Evolutionary conservation across 2,329 filamentous ascomycete species (phyloP), one percentile per base, ranked within the genome.

Genomic region (Xylaria sp.): DNA sequence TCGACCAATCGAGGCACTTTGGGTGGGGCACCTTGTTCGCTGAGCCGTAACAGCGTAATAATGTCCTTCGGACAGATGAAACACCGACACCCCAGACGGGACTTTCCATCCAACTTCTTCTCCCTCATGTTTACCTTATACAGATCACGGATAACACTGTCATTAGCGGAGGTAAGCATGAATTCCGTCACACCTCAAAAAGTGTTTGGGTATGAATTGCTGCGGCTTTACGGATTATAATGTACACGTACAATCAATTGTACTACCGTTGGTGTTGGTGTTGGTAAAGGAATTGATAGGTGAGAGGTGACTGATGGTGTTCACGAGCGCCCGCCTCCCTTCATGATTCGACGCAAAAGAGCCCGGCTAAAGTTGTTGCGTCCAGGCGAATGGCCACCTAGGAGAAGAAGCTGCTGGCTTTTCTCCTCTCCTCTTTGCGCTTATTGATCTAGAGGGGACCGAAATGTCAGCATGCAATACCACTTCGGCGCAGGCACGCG

Each of bases 371-470:
- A 42, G 11, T 9, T 9, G 37, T 42, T 42, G 8, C 23, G 23
- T 30, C 23, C 23, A 30, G 37, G 8, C 37, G 8, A 34, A 34
- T 10, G 48, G 13, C 5, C 23, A 23, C 10, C 47, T 61, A 63
- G 2, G 51, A 61, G 57, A 58, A 58, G 35, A 57, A 52, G 37
- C 59, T 34, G 11, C 61, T 34, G 8, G 58, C 11, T 52, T 59
- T 63, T 34, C 57, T 61, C 46, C 44, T 62, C 49, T 63, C 59
- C 13, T 58, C 61, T 19, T 58, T 63, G 51, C 61, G 61, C 59
- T 58, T 63, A 39, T 55, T 54, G n/a, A 59, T 63, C 61, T 63
- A 49, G 42, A 54, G 44, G 11, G 18, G 13, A n/a, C 3, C 23
- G 58, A 23, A 54, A 39, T 54, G 59, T 63, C 10, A 63, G 59